A percentile compares a stretch with the other conserved stretches of the same genome.
phyloP scores from a whole-genome alignment of 2,329 filamentous ascomycete genomes.

The Xylaria hypoxylon region DNA sequence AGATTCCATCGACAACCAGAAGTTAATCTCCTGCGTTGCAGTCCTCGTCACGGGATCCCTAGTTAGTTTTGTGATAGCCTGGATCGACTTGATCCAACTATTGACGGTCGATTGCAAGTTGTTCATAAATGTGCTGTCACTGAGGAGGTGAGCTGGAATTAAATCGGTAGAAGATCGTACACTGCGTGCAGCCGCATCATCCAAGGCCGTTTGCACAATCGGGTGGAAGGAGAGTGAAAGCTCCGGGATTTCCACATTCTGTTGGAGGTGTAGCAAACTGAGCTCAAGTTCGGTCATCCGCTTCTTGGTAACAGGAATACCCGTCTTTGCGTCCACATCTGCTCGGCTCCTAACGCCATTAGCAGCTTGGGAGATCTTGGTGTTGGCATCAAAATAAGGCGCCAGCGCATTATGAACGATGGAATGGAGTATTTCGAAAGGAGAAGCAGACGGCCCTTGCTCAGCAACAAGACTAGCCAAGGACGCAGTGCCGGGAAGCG shows the following conservation, averaged over 20 bases:
- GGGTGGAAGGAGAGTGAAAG: slow-evolving; percentile 89
- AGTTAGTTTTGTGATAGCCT: slow-evolving; percentile 93
- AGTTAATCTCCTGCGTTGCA: slow-evolving; percentile 97
- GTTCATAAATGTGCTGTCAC: slow-evolving; percentile 93
- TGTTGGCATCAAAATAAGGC: slow-evolving; percentile 97
- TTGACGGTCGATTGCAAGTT: slow-evolving; percentile 94
- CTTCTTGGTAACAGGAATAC: slow-evolving; percentile 97
- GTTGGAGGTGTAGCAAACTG: slow-evolving; percentile 89
- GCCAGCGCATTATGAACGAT: slow-evolving; percentile 91
- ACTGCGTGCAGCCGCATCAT: slow-evolving; percentile 76
- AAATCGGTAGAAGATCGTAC: slow-evolving; percentile 80
- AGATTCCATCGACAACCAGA: slow-evolving; percentile 97
- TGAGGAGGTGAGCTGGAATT: slow-evolving; percentile 79
- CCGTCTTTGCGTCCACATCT: slow-evolving; percentile 91
- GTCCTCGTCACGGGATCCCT: slow-evolving; percentile 81
- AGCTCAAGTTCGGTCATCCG: slow-evolving; percentile 94
- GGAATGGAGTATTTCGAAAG: slow-evolving; percentile 92
- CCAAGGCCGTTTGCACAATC: slow-evolving; percentile 85
- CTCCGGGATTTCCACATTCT: slow-evolving; percentile 98
- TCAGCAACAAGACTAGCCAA: slow-evolving; percentile 74
- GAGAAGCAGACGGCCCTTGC: slow-evolving; percentile 79
- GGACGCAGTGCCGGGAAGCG: slow-evolving; percentile 84
- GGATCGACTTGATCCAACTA: slow-evolving; percentile 98
- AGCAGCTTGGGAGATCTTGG: slow-evolving; percentile 78
- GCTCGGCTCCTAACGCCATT: slow-evolving; percentile 77